Percentiles rank a stretch among this genome's conserved stretches.
These are phyloP conservation scores for Mycena haematopus DNA, from an alignment of 768 basidiomycete species.

Conservation along the genomic window DNA sequence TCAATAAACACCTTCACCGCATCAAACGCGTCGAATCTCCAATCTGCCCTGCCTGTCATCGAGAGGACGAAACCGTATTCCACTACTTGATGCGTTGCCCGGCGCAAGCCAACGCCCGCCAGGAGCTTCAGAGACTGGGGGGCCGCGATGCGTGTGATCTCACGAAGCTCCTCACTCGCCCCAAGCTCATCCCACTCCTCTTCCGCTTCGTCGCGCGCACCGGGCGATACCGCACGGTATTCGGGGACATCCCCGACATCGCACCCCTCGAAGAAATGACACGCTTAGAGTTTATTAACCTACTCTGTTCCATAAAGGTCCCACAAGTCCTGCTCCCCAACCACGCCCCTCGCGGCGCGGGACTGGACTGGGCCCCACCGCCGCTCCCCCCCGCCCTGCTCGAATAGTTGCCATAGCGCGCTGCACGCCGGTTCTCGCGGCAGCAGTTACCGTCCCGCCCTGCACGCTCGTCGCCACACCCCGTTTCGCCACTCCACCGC, in stretches of 20 bases:
- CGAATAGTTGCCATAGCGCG: too few relatives aligned
- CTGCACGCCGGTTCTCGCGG: too few relatives aligned
- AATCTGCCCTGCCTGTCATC: slow-evolving; percentile 25
- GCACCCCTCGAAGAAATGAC: slow-evolving; percentile 3
- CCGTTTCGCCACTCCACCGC: too few relatives aligned
- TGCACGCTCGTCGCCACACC: too few relatives aligned
- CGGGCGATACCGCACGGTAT: slow-evolving; percentile 28
- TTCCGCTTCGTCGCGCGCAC: slow-evolving; percentile 7
- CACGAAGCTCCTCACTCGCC: background rate
- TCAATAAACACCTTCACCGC: slow-evolving; percentile 31
- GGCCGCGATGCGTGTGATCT: background rate
- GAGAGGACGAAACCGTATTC: slow-evolving; percentile 18
- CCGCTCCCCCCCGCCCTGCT: too few relatives aligned
- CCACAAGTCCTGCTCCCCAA: too few relatives aligned
- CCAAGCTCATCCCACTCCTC: slow-evolving; percentile 5
- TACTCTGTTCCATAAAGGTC: too few relatives aligned
- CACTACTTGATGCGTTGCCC: slow-evolving; percentile 30
- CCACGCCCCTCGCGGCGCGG: too few relatives aligned
- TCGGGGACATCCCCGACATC: slow-evolving; percentile 33
- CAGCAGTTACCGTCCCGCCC: too few relatives aligned
- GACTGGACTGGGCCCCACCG: too few relatives aligned
- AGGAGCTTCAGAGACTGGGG: background rate
- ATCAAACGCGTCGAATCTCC: slow-evolving; percentile 29
- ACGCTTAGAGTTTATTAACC: background rate
- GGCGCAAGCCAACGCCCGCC: background rate